Evolutionary conservation across 768 basidiomycete species (phyloP).

Genomic region (Tricholoma sp.): DNA sequence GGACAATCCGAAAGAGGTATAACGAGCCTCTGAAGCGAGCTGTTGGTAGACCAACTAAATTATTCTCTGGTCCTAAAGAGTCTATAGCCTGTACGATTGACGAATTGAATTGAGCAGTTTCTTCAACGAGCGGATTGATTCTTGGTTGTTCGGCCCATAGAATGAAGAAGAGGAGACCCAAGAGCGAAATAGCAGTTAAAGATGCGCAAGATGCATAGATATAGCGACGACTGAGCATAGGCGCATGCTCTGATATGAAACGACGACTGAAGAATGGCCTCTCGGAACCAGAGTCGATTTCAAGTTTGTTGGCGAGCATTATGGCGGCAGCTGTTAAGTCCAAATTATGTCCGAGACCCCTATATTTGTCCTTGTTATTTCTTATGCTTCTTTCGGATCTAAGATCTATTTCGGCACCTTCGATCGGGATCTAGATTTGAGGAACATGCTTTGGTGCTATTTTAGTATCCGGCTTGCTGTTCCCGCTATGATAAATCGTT

Average conservation of each 20-base stretch:
- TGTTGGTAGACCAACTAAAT: conserved; percentile 46
- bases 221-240: conserved; percentile 14
- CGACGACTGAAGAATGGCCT: neutral
- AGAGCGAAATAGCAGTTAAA: conserved; percentile 25
- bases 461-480: neutral
- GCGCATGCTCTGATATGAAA: neutral
- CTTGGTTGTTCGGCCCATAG: conserved; percentile 15
- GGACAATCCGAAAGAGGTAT: too few relatives aligned
- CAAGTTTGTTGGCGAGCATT: neutral
- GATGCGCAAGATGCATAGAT: conserved; percentile 22
- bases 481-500: too few relatives aligned
- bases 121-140: conserved; percentile 1
- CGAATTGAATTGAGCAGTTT: neutral
- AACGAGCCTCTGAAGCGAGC: conserved; percentile 48
- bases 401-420: neutral
- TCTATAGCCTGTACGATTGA: conserved; percentile 9
- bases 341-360: neutral
- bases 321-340: neutral
- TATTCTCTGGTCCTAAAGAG: conserved; percentile 12
- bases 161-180: conserved; percentile 19
- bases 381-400: neutral
- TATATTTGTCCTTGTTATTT: neutral
- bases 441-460: neutral
- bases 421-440: neutral
- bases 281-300: neutral